Base-by-base conservation (phyloP, 164 flowering plant species). In the Stephania cephalantha region DNA sequence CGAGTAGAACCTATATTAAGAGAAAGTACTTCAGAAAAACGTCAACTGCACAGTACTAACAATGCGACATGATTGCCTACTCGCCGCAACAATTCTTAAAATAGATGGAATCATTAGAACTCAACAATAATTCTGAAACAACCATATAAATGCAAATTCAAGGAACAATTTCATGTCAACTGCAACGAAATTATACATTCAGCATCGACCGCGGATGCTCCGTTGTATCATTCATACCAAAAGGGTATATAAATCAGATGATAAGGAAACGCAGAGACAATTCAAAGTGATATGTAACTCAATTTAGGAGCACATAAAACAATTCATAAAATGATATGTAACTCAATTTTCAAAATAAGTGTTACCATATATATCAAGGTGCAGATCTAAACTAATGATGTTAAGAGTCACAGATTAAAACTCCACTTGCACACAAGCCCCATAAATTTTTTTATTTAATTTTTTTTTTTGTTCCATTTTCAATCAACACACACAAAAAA, bases 1-100 rank as follows among this genome's bases (percentile, higher is more conserved):
- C 82, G 81, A 46, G 92, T 84, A 72, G 77, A 77, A 75, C 86
- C 96, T 91, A 61, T 69, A 50, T 10, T n/a, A 70, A 25, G 6
- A n/a, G 10, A 68, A 58, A 72, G 13, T 48, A 42, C 22, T n/a
- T 9, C 5, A 66, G 20, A 48, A 20, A 20, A 15, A 67, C 31
- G 3, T 9, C 15, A 69, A 31, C 44, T 50, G 4, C 0, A 50
- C 11, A 1, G 1, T 11, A 50, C 55, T 10, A 50, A 50, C 12
- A 50, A 15, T 15, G 18, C 6, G 18, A 55, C n/a, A 58, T 2
- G 55, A 50, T 9, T 50, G 4, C 55, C 55, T 2, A 50, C 55
- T 50, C 15, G 4, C 1, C 3, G 15, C 7, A 18, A 58, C 4
- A 58, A n/a, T 4, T 58, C 5, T 58, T 58, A 6, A 58, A 12